Percentiles rank a stretch among this genome's conserved stretches.
Conservation (phyloP, 1,139 yeast genomes). For the Hemisphaericaspora subhashii region DNA sequence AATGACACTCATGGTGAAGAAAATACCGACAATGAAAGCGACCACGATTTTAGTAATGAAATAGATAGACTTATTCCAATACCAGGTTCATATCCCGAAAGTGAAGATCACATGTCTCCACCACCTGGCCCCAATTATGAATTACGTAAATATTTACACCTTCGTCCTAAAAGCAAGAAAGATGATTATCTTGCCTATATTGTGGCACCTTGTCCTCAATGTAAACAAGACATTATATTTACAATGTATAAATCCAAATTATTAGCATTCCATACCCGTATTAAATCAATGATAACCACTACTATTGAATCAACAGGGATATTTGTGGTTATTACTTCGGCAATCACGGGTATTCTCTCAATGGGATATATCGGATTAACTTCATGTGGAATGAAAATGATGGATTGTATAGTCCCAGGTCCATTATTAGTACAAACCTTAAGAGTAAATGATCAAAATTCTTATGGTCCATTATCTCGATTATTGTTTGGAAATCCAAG, state of each 20-base stretch:
- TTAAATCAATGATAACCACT: slow-evolving; percentile 22
- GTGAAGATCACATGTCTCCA: background rate
- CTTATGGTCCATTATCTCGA: slow-evolving; percentile 18
- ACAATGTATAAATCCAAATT: slow-evolving; percentile 32
- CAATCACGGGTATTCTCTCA: slow-evolving; percentile 42
- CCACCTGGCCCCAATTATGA: background rate
- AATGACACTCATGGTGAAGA: slow-evolving; percentile 4
- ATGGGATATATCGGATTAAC: slow-evolving; percentile 46
- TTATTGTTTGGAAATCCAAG: slow-evolving; percentile 20
- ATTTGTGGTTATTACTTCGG: slow-evolving; percentile 40
- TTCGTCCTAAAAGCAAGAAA: background rate
- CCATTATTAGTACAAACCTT: slow-evolving; percentile 33
- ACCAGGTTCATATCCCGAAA: slow-evolving; percentile 5
- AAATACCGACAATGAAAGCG: background rate
- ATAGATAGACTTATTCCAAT: background rate
- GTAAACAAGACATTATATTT: slow-evolving; percentile 39
- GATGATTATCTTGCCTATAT: slow-evolving; percentile 19
- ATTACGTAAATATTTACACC: background rate
- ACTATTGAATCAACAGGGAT: slow-evolving; percentile 33
- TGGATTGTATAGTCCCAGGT: slow-evolving; percentile 40
- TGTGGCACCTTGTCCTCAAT: slow-evolving; percentile 45
- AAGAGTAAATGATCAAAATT: slow-evolving; percentile 12
- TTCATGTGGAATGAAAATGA: slow-evolving; percentile 40
- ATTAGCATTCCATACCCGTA: slow-evolving; percentile 23
- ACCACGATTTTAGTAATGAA: background rate